phyloP scores from a whole-genome alignment of 164 flowering plant genomes.

The Annona squamosa region DNA sequence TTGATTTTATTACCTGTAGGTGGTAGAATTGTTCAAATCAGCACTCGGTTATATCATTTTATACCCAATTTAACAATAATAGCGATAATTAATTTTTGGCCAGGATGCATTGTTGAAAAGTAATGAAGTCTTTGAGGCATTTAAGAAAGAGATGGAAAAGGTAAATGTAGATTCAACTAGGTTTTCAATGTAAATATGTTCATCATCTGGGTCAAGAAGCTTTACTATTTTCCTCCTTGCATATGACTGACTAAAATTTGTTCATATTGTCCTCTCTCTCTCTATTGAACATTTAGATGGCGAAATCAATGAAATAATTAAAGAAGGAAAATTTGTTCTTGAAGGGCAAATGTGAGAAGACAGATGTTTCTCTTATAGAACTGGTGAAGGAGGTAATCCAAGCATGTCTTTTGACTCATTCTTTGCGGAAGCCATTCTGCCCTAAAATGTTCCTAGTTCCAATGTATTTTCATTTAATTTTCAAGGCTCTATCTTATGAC shows the following conservation, averaged over 20 bases:
- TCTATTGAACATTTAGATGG: slow-evolving; percentile 64
- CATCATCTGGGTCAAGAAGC: neutral
- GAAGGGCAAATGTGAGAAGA: slow-evolving; percentile 78
- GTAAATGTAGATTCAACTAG: slow-evolving; percentile 26
- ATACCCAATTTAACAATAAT: neutral
- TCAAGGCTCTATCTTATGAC: too few relatives aligned
- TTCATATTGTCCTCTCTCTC: slow-evolving; percentile 3
- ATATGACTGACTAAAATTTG: slow-evolving; percentile 2
- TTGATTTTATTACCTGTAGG: too few relatives aligned
- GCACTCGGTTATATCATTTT: neutral
- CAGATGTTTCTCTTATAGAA: slow-evolving; percentile 76
- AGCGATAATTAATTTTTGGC: slow-evolving; percentile 15
- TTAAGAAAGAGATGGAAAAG: slow-evolving; percentile 94
- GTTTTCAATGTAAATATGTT: neutral
- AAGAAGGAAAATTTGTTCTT: slow-evolving; percentile 84
- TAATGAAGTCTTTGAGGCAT: slow-evolving; percentile 90
- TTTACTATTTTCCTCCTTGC: neutral
- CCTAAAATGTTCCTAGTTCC: neutral
- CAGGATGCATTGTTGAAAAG: slow-evolving; percentile 92
- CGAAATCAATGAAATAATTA: slow-evolving; percentile 78
- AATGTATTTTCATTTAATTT: neutral
- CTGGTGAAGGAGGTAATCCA: slow-evolving; percentile 79
- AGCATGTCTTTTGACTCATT: neutral
- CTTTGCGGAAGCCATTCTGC: neutral
- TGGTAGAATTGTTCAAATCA: neutral